Conservation (phyloP, 2,329 filamentous ascomycete species). For the Cytospora piceicola region DNA sequence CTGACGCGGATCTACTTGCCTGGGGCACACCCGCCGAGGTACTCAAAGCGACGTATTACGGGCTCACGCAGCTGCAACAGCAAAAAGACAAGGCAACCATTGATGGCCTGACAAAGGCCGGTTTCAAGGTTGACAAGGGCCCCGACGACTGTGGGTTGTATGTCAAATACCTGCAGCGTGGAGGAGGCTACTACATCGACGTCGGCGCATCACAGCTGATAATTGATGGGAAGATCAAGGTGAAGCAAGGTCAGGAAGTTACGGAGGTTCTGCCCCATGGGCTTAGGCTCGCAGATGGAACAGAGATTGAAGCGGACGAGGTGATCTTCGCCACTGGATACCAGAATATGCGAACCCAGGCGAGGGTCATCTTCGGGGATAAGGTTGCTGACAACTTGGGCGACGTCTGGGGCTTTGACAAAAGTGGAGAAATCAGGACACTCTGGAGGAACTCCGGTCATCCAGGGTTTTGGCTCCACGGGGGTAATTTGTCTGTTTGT, state of each 20-base stretch:
- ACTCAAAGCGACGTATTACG: conserved; percentile 60
- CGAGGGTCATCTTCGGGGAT: conserved; percentile 65
- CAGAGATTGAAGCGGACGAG: conserved; percentile 62
- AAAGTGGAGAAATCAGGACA: conserved; percentile 58
- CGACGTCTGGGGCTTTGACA: conserved; percentile 66
- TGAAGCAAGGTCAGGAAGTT: conserved; percentile 63
- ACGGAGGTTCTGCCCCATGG: conserved; percentile 51
- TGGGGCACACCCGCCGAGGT: conserved; percentile 63
- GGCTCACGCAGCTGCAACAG: conserved; percentile 41
- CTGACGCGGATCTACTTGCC: conserved; percentile 67
- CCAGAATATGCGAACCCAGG: conserved; percentile 68
- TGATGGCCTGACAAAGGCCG: conserved; percentile 54
- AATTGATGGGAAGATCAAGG: conserved; percentile 64
- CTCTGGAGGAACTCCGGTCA: conserved; percentile 66
- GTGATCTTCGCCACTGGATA: conserved; percentile 68
- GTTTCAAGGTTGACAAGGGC: conserved; percentile 64
- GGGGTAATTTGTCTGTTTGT: conserved; percentile 66
- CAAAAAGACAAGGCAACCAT: conserved; percentile 46
- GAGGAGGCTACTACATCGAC: conserved; percentile 73
- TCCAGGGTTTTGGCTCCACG: conserved; percentile 68
- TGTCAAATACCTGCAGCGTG: conserved; percentile 66
- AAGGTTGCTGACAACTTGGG: conserved; percentile 60
- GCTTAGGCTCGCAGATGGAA: conserved; percentile 57
- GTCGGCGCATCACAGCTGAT: conserved; percentile 67
- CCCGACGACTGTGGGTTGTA: conserved; percentile 61